Percentiles rank a stretch among this genome's conserved stretches.
Conservation (phyloP, 495 filamentous ascomycete species). For the Polyplosphaeria fusca region DNA sequence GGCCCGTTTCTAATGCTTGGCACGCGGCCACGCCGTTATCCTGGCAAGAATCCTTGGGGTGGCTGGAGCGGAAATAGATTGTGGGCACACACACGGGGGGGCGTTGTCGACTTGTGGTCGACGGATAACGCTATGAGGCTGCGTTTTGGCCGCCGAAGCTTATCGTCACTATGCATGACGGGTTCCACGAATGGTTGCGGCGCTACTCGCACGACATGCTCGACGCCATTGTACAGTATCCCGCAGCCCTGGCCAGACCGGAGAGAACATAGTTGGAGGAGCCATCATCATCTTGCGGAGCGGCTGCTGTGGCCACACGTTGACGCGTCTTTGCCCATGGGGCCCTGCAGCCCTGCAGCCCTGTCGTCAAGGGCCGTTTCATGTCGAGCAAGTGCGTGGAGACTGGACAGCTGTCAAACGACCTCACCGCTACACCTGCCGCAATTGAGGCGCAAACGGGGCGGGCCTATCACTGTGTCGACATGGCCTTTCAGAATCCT, state of each 20-base stretch:
- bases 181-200: background rate
- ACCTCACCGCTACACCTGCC: constrained; percentile 1
- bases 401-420: constrained; percentile 1
- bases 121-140: background rate
- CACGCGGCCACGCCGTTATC: no score
- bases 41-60: no score
- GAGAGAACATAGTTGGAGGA: no score
- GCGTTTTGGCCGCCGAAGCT: constrained; percentile 2
- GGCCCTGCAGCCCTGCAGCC: background rate
- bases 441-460: background rate
- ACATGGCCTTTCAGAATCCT: no score
- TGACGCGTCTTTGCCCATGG: background rate
- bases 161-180: background rate
- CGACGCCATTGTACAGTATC: no score
- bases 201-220: background rate
- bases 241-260: no score
- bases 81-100: no score
- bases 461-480: no score
- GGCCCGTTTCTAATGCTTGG: no score
- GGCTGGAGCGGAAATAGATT: background rate
- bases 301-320: background rate
- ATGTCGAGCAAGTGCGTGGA: background rate
- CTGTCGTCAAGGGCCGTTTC: background rate
- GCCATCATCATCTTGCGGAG: no score
- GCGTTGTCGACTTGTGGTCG: background rate